Conservation (phyloP, 768 basidiomycete species). For the Candolleomyces efflorescens region DNA sequence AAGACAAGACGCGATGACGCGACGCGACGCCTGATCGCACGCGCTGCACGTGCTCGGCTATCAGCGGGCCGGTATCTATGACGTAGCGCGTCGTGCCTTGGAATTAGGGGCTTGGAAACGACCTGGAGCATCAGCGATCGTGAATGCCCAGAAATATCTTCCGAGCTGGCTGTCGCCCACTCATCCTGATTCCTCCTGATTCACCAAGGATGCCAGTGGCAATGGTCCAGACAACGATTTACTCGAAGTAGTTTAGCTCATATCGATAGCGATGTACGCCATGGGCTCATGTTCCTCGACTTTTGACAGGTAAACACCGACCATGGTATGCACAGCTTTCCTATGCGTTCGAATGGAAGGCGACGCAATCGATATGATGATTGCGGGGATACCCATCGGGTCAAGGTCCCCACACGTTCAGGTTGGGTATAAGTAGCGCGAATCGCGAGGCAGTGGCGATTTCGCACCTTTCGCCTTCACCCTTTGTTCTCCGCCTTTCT, state of each 20-base stretch:
- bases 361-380: not conserved
- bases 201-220: too few species aligned
- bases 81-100: not conserved
- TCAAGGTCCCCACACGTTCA: not conserved
- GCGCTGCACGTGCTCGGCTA: not conserved
- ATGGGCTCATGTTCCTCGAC: not conserved
- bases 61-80: not conserved
- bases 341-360: not conserved
- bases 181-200: too few species aligned
- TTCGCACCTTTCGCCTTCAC: not conserved
- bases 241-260: too few species aligned
- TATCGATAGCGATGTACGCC: not conserved
- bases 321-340: not conserved
- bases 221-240: too few species aligned
- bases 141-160: not conserved
- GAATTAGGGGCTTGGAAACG: not conserved
- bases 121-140: not conserved
- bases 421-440: not conserved
- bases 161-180: too few species aligned
- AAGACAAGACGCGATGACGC: not conserved
- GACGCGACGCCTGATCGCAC: not conserved
- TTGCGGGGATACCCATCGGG: slow-evolving; percentile 4
- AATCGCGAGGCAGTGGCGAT: not conserved
- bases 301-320: not conserved
- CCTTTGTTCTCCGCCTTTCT: not conserved